phyloP scores from a whole-genome alignment of 2,329 filamentous ascomycete genomes.

The Sarocladium brachiariae region DNA sequence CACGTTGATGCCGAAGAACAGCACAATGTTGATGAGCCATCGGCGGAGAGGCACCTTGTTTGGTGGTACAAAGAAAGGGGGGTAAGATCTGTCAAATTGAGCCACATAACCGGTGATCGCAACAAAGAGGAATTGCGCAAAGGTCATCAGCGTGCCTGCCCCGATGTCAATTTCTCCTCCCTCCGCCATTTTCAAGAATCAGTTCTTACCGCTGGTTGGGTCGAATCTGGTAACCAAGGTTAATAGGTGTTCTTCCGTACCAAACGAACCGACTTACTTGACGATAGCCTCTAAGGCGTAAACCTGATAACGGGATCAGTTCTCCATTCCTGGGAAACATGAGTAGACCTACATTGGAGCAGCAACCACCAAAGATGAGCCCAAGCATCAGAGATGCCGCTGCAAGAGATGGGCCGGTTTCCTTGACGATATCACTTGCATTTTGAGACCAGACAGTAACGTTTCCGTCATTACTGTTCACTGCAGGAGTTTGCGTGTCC shows the following conservation, averaged over 20 bases:
- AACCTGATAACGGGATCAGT: constrained; percentile 49
- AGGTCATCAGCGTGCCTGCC: constrained; percentile 64
- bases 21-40: constrained; percentile 81
- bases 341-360: constrained; percentile 67
- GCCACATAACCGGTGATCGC: constrained; percentile 70
- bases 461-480: too few species aligned
- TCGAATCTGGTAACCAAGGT: not conserved
- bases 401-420: constrained; percentile 33
- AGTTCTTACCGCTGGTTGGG: not conserved
- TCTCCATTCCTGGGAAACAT: not conserved
- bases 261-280: constrained; percentile 55
- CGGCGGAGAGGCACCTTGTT: constrained; percentile 76
- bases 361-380: constrained; percentile 93
- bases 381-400: constrained; percentile 62
- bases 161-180: not conserved
- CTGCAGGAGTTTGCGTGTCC: too few species aligned
- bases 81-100: constrained; percentile 61
- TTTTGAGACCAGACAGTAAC: not conserved
- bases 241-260: not conserved
- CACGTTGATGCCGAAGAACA: constrained; percentile 92
- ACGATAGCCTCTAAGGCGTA: constrained; percentile 93
- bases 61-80: constrained; percentile 65
- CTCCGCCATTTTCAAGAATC: constrained; percentile 10
- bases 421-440: not conserved
- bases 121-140: constrained; percentile 83